Conservation (phyloP, 257 asterid species). For the Solanum gracilifrons region DNA sequence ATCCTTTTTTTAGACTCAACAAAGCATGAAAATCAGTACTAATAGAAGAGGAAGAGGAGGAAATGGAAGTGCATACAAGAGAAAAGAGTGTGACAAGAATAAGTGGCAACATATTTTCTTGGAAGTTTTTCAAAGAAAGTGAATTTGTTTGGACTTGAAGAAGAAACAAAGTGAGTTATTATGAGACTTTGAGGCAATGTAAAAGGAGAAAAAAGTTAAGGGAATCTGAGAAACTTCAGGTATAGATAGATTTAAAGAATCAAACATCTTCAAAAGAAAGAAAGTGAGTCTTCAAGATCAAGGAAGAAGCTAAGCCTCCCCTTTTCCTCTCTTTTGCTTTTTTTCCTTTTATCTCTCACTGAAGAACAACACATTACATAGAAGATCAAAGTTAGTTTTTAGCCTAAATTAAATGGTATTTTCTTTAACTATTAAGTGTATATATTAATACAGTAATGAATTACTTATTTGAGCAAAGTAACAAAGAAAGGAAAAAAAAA, state of each 20-base stretch:
- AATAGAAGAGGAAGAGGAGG: slow-evolving; percentile 44
- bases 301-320: slow-evolving; percentile 58
- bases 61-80: slow-evolving; percentile 16
- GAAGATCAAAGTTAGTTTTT: background rate
- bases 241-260: slow-evolving; percentile 31
- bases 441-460: slow-evolving; percentile 5
- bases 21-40: slow-evolving; percentile 54
- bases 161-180: slow-evolving; percentile 24
- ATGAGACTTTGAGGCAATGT: slow-evolving; percentile 17
- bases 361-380: slow-evolving; percentile 31
- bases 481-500: background rate
- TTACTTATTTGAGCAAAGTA: background rate
- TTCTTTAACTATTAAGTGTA: background rate
- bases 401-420: background rate
- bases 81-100: slow-evolving; percentile 31
- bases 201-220: slow-evolving; percentile 34
- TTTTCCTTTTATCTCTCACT: slow-evolving; percentile 20
- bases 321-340: slow-evolving; percentile 32
- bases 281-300: slow-evolving; percentile 53
- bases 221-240: slow-evolving; percentile 48
- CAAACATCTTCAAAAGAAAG: slow-evolving; percentile 40
- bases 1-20: slow-evolving; percentile 42
- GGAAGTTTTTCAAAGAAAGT: slow-evolving; percentile 26
- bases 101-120: slow-evolving; percentile 31
- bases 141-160: slow-evolving; percentile 40